Percentiles rank a stretch among this genome's conserved stretches.
Evolutionary conservation across 768 basidiomycete genomes (phyloP).

Genomic region (Kwoniella dendrophila): DNA sequence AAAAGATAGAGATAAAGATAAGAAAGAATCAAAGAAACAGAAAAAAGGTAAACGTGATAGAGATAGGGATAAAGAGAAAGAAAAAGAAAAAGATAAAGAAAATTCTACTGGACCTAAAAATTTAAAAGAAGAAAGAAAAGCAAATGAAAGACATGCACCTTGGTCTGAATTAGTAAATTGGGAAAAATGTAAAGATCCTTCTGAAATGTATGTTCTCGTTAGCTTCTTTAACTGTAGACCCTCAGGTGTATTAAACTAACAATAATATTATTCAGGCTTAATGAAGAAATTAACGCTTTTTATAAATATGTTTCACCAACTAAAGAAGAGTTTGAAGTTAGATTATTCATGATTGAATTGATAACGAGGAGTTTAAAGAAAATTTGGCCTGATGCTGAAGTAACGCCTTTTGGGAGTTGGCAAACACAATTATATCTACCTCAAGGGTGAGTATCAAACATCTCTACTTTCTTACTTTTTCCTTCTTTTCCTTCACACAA

Average conservation of each 20-base stretch:
- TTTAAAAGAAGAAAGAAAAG: conserved; percentile 62
- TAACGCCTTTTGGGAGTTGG: conserved; percentile 88
- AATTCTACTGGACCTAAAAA: conserved; percentile 62
- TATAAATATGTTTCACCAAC: conserved; percentile 85
- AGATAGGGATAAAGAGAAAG: conserved; percentile 23
- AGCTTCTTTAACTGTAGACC: not conserved
- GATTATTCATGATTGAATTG: conserved; percentile 69
- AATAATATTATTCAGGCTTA: conserved; percentile 61
- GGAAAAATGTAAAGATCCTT: conserved; percentile 73
- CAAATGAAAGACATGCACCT: conserved; percentile 58
- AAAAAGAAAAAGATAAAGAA: conserved; percentile 40
- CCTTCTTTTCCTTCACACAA: not conserved
- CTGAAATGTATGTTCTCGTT: conserved; percentile 78
- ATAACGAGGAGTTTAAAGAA: conserved; percentile 68
- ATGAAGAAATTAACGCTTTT: conserved; percentile 82
- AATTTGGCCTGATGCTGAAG: conserved; percentile 76
- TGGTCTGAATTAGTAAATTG: conserved; percentile 75
- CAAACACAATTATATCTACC: conserved; percentile 93
- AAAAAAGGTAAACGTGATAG: conserved; percentile 24
- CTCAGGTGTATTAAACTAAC: no score
- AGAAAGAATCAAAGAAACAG: conserved; percentile 7
- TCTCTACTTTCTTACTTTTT: not conserved
- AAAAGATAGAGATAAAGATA: not conserved
- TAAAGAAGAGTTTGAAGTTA: conserved; percentile 78
- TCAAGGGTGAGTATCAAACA: conserved; percentile 67